Conservation (phyloP, 495 filamentous ascomycete genomes). For the Aspergillus carlsbadensis region DNA sequence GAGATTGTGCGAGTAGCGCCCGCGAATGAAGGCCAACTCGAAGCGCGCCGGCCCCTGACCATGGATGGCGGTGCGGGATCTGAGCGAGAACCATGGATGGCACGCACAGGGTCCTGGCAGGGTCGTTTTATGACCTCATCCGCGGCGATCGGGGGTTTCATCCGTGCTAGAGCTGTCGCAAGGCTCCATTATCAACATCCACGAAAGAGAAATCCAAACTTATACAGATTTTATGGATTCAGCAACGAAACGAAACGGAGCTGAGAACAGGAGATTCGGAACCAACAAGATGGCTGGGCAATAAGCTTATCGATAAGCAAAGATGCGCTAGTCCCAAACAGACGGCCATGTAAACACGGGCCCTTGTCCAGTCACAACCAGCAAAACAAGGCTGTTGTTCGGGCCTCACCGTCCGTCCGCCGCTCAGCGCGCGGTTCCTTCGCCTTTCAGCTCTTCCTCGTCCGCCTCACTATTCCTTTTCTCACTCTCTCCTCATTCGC, state of each 20-base stretch:
- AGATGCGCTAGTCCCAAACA: conserved; percentile 34
- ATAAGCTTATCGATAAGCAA: conserved; percentile 51
- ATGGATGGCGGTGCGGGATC: conserved; percentile 20
- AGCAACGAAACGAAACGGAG: neutral
- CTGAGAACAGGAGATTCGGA: too few relatives aligned
- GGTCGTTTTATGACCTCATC: too few relatives aligned
- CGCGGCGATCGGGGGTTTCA: too few relatives aligned
- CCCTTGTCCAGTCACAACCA: neutral
- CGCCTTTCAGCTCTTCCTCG: conserved; percentile 16
- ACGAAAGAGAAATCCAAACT: conserved; percentile 2
- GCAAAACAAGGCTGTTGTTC: conserved; percentile 29
- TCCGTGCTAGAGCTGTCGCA: too few relatives aligned
- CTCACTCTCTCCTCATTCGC: neutral
- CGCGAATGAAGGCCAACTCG: conserved; percentile 2
- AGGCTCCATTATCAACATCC: too few relatives aligned
- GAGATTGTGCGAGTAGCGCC: neutral
- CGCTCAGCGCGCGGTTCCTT: conserved; percentile 7
- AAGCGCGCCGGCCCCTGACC: conserved; percentile 9
- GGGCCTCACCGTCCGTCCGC: conserved; percentile 36
- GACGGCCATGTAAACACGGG: conserved; percentile 43
- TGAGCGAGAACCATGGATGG: conserved; percentile 24
- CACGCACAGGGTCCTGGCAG: neutral
- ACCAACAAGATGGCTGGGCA: too few relatives aligned
- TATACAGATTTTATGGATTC: too few relatives aligned
- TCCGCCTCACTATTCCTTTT: conserved; percentile 17